These are phyloP conservation scores for Phaseolus coccineus DNA, from an alignment of 331 rosid species.

Conservation along the genomic window DNA sequence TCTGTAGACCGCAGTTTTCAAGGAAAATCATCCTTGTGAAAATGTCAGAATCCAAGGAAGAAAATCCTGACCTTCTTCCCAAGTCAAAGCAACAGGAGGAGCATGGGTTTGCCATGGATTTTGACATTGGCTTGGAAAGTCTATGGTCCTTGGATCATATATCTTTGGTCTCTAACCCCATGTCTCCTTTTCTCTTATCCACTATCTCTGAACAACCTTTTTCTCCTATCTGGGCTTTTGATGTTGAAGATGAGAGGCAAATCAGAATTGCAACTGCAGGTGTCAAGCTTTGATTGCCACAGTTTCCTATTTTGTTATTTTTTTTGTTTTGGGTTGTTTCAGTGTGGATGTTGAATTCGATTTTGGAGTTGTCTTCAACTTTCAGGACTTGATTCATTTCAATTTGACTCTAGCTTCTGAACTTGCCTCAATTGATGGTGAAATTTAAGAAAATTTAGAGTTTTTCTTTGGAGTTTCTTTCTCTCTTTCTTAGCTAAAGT, in stretches of 20 bases:
- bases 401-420: conserved; percentile 19
- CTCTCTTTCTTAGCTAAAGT: conserved; percentile 9
- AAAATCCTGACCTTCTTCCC: conserved; percentile 46
- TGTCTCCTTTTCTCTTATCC: conserved; percentile 61
- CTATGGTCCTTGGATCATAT: conserved; percentile 76
- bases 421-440: conserved; percentile 18
- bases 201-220: conserved; percentile 59
- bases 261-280: conserved; percentile 45
- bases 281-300: conserved; percentile 43
- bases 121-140: conserved; percentile 65
- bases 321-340: conserved; percentile 43
- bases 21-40: conserved; percentile 27
- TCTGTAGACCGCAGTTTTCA: conserved; percentile 13
- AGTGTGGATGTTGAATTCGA: not conserved
- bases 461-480: not conserved
- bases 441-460: conserved; percentile 11
- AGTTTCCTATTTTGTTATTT: conserved; percentile 44
- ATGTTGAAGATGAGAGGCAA: conserved; percentile 50
- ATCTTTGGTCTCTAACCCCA: conserved; percentile 55
- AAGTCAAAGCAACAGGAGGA: conserved; percentile 49
- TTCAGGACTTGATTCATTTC: conserved; percentile 20
- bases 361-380: conserved; percentile 27
- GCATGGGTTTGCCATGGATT: conserved; percentile 63
- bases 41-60: conserved; percentile 70
- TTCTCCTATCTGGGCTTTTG: conserved; percentile 78